Conservation (phyloP, 768 basidiomycete genomes). For the Trametes sanguinea region DNA sequence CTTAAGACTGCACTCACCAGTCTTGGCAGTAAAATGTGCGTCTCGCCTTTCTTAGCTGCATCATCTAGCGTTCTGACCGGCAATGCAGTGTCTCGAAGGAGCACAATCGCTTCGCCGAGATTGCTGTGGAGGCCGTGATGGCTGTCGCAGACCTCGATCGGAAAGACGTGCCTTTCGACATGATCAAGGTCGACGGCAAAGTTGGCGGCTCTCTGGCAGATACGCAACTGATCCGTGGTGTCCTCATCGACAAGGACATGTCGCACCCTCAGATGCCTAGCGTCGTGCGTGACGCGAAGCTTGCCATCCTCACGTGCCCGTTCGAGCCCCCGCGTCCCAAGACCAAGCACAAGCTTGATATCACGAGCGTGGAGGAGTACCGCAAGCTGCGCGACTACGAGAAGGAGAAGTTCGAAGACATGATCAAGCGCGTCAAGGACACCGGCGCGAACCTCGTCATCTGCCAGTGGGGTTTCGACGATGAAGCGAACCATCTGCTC, state of each 20-base stretch:
- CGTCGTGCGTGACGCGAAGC: conserved; percentile 80
- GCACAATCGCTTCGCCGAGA: conserved; percentile 92
- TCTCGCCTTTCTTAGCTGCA: conserved; percentile 5
- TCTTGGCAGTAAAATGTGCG: conserved; percentile 96
- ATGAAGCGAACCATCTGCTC: conserved; percentile 96
- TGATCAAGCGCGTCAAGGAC: conserved; percentile 96
- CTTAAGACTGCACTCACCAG: conserved; percentile 95
- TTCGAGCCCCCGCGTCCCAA: conserved; percentile 99
- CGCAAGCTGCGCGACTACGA: conserved; percentile 94
- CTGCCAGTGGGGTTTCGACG: conserved; percentile 99
- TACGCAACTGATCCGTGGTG: conserved; percentile 92
- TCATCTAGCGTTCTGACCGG: conserved; percentile 3
- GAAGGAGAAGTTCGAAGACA: conserved; percentile 92
- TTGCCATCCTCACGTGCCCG: conserved; percentile 97
- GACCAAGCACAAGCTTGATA: conserved; percentile 99
- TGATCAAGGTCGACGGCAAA: conserved; percentile 99
- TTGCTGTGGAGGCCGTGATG: conserved; percentile 96
- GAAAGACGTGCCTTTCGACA: conserved; percentile 93
- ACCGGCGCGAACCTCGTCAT: conserved; percentile 98
- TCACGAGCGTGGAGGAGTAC: conserved; percentile 95
- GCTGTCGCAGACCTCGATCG: conserved; percentile 94
- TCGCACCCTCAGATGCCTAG: conserved; percentile 98
- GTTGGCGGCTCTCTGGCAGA: conserved; percentile 97
- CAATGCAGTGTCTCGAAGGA: conserved; percentile 89
- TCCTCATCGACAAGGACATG: conserved; percentile 99